Base-by-base conservation (phyloP, 176 grass and related monocot genomes). In the Stipa capillata region DNA sequence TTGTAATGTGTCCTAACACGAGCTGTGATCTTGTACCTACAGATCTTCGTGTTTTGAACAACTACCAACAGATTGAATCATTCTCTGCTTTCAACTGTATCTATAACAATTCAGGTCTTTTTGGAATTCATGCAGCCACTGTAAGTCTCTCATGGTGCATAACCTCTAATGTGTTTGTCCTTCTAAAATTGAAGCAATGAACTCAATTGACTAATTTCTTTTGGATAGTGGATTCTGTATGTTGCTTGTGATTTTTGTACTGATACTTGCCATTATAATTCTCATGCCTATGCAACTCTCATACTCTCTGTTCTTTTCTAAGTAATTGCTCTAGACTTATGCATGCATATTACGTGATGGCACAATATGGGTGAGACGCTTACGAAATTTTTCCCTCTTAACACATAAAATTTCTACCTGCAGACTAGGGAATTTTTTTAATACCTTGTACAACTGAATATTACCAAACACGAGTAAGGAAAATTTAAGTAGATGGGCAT, bases 61-160 rank as follows among this genome's bases (percentile, higher is more conserved):
- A 97, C 24, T 91, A 73, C 49, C 78, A 79, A 77, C 86, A 97
- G 69, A 79, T 97, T 0, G 83, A 97, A 68, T 97, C 90, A 54
- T 97, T 89, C 51, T 89, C 88, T 83, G 94, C 94, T 80, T 93
- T 97, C 81, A 93, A 85, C 76, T 91, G 88, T 51, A 79, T 97
- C 44, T 97, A 93, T 41, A 93, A 91, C 73, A 58, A 91, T 82
- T 89, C 94, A 4, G 94, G 94, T 4, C 85, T 97, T 91, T 97
- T 97, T 69, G 94, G 94, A 72, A 91, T 97, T 69, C 76, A 93
- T 85, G 78, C 73, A 43, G 81, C 82, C 69, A 93, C 81, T 69
- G 94, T 97, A 90, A 93, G 90, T 45, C 16, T 77, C 34, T 79
- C 60, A 7, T 79, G 10, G 66, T 82, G 20, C 41, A 79, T 20